Conservation (phyloP, 192 early-diverging fungal genomes). For the Gryganskiella cystojenkinii region DNA sequence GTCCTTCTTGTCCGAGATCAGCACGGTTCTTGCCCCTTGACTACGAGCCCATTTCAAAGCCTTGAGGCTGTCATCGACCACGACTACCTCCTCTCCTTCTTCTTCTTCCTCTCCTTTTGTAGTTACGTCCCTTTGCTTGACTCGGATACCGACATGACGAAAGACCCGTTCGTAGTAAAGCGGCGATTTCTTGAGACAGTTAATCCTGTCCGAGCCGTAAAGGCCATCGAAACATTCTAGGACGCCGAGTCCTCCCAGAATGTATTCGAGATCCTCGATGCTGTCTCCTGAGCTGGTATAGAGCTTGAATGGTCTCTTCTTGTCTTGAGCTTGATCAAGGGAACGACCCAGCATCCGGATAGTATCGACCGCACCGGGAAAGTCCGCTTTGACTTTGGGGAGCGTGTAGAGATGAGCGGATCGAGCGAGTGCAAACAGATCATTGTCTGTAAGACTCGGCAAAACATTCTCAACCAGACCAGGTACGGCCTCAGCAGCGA, state of each 20-base stretch:
- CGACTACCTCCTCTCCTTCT: slow-evolving; percentile 24
- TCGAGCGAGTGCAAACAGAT: slow-evolving; percentile 18
- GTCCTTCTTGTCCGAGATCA: slow-evolving; percentile 11
- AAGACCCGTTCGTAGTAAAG: slow-evolving; percentile 27
- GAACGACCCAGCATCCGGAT: slow-evolving; percentile 10
- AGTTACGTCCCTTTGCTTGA: background rate
- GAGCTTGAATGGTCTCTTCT: background rate
- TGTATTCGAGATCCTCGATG: slow-evolving; percentile 25
- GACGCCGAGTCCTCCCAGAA: slow-evolving; percentile 22
- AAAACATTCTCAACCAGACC: slow-evolving; percentile 3
- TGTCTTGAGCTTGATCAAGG: background rate
- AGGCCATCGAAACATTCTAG: slow-evolving; percentile 32
- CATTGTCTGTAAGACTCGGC: slow-evolving; percentile 16
- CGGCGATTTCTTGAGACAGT: slow-evolving; percentile 32
- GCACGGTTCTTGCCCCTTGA: slow-evolving; percentile 33
- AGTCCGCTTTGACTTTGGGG: slow-evolving; percentile 31
- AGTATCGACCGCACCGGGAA: slow-evolving; percentile 34
- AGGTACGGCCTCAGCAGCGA: slow-evolving; percentile 4
- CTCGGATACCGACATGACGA: slow-evolving; percentile 11
- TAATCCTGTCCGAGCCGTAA: slow-evolving; percentile 33
- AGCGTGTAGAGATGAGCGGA: slow-evolving; percentile 32
- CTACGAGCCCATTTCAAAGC: slow-evolving; percentile 27
- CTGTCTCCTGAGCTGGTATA: slow-evolving; percentile 42
- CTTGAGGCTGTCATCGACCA: slow-evolving; percentile 41
- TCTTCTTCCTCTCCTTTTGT: background rate